A percentile compares a stretch with the other conserved stretches of the same genome.
Conservation (phyloP, 495 filamentous ascomycete genomes). For the Apiosordaria backusii region DNA sequence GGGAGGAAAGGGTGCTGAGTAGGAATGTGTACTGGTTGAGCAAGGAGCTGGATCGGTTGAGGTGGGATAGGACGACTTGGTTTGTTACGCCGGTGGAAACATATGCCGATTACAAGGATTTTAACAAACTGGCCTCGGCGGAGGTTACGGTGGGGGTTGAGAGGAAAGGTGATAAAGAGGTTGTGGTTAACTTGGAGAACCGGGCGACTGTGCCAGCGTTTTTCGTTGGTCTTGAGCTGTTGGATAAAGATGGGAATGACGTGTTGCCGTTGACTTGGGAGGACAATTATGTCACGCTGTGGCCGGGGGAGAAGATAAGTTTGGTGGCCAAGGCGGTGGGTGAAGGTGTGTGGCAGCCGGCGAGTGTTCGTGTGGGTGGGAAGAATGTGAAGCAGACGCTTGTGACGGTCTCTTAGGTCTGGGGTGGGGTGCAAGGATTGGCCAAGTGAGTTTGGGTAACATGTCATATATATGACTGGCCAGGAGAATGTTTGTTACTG, state of each 20-base stretch:
- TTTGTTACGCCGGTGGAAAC: conserved; percentile 54
- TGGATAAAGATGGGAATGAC: conserved; percentile 41
- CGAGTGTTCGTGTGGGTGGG: conserved; percentile 15
- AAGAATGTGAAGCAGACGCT: conserved; percentile 20
- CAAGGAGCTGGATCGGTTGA: conserved; percentile 44
- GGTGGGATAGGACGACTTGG: conserved; percentile 57
- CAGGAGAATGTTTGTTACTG: too few species aligned
- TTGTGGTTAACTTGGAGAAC: conserved; percentile 49
- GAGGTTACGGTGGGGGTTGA: conserved; percentile 28
- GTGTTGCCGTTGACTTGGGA: conserved; percentile 55
- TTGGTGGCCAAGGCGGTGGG: conserved; percentile 7
- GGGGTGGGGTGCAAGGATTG: too few species aligned
- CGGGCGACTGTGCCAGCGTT: conserved; percentile 51
- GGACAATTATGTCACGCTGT: conserved; percentile 62
- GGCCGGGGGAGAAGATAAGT: conserved; percentile 50
- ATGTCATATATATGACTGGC: too few species aligned
- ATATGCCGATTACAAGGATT: conserved; percentile 51
- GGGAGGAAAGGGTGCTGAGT: conserved; percentile 39
- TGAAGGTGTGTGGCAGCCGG: not conserved
- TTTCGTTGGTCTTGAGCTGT: conserved; percentile 50
- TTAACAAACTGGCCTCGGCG: conserved; percentile 42
- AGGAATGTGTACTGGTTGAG: conserved; percentile 64
- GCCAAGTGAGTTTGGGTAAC: too few species aligned
- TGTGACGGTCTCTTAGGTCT: conserved; percentile 2
- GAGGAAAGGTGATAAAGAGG: not conserved